Evolutionary conservation across 768 basidiomycete genomes (phyloP).

Genomic region (Suillus brevipes): DNA sequence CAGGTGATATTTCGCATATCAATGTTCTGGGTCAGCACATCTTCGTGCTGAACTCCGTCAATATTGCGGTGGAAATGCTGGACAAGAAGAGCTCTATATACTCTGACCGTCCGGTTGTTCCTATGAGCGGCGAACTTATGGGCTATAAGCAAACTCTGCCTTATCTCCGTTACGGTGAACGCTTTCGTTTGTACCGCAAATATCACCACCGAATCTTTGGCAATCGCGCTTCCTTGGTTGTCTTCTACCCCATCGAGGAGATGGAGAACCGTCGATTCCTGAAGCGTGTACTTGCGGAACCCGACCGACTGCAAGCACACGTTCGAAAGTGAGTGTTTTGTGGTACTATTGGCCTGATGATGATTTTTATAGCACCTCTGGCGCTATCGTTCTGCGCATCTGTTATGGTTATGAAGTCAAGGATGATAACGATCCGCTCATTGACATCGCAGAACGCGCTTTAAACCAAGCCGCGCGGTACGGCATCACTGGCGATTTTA

Average conservation of each 20-base stretch:
- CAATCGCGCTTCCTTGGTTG: constrained; percentile 8
- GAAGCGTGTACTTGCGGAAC: constrained; percentile 17
- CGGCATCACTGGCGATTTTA: constrained; percentile 12
- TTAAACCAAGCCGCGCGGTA: constrained; percentile 17
- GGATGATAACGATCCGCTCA: constrained; percentile 37
- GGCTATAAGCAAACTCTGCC: constrained; percentile 6
- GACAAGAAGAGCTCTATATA: constrained; percentile 57
- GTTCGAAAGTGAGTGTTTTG: constrained; percentile 21
- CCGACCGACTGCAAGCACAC: constrained; percentile 18
- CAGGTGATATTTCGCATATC: constrained; percentile 19
- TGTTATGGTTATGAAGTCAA: constrained; percentile 42
- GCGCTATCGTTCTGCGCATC: constrained; percentile 37
- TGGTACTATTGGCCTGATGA: neutral
- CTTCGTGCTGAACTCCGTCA: constrained; percentile 49
- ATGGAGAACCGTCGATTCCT: constrained; percentile 21
- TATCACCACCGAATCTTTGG: constrained; percentile 12
- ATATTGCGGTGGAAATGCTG: constrained; percentile 47
- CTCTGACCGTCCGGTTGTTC: constrained; percentile 28
- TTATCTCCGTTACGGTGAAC: constrained; percentile 14
- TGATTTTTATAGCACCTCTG: constrained; percentile 11
- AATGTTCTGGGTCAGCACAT: constrained; percentile 45
- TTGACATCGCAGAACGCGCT: constrained; percentile 28
- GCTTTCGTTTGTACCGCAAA: constrained; percentile 19
- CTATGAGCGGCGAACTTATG: constrained; percentile 21
- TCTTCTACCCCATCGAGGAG: constrained; percentile 21